phyloP scores from a whole-genome alignment of 2,329 filamentous ascomycete species.

The Arthrobotrys entomopaga region DNA sequence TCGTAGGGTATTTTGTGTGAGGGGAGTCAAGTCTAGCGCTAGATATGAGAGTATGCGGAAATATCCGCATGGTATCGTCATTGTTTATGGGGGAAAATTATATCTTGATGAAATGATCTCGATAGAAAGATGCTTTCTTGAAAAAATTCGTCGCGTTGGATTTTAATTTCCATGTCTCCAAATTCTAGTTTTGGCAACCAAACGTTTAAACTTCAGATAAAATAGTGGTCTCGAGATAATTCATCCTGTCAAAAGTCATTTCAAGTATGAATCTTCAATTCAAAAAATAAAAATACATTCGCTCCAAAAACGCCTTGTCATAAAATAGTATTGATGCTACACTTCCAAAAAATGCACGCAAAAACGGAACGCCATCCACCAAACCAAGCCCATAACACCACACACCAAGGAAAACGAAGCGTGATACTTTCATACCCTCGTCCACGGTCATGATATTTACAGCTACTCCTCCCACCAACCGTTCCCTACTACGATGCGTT shows the following conservation, averaged over 20 bases:
- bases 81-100: slow-evolving; percentile 3
- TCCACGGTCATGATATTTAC: slow-evolving; percentile 53
- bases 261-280: background rate
- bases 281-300: slow-evolving; percentile 15
- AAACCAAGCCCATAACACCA: slow-evolving; percentile 33
- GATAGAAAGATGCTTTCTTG: slow-evolving; percentile 10
- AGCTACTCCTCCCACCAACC: slow-evolving; percentile 6
- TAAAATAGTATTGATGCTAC: background rate
- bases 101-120: background rate
- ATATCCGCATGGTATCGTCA: slow-evolving; percentile 35
- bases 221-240: background rate
- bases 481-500: no score
- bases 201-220: background rate
- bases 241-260: background rate
- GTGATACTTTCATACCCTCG: slow-evolving; percentile 22
- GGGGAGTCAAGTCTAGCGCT: slow-evolving; percentile 15
- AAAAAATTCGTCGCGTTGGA: slow-evolving; percentile 38
- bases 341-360: slow-evolving; percentile 5
- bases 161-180: slow-evolving; percentile 1
- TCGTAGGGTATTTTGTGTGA: slow-evolving; percentile 43
- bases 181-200: slow-evolving; percentile 11
- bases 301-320: slow-evolving; percentile 38
- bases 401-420: slow-evolving; percentile 22
- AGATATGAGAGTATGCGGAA: slow-evolving; percentile 32
- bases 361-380: slow-evolving; percentile 3